Evolutionary conservation across 1,284 basidiomycete genomes (phyloP), one percentile per base, ranked within the genome.

Genomic region (Moesziomyces globuligerus): DNA sequence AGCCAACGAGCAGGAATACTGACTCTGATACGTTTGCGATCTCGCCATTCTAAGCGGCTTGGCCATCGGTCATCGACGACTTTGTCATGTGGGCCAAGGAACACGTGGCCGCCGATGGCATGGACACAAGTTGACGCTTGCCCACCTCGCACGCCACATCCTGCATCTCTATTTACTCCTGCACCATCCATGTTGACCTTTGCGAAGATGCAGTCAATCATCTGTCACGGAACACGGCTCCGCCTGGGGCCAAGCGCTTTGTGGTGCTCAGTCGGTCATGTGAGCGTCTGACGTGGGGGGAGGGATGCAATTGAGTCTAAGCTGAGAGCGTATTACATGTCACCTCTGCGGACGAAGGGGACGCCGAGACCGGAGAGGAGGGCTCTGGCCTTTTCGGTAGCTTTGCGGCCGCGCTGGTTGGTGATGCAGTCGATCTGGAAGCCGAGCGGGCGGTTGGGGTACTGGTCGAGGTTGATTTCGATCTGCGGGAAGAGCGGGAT

Each of bases 21-120:
- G n/a, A n/a, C n/a, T n/a, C n/a, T 21, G 26, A 17, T 32, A 3
- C 25, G 7, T 36, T 26, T 51, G 20, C 15, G 20, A 7, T n/a
- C 18, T 48, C 41, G 24, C 44, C 29, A 18, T 46, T 23, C 17
- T n/a, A 78, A 92, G 92, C 87, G 54, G 90, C 92, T 1, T 94
- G 92, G 92, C 92, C 92, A 3, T 92, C 91, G 37, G 87, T 90
- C 32, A 91, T 94, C 71, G 92, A 94, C 79, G 91, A 92, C 69
- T 93, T 93, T 78, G 91, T 92, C 6, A 34, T 66, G 23, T 81
- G 78, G 78, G 80, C 73, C n/a, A 62, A 60, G 43, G 62, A 68
- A 15, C 45, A 72, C 25, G 23, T 59, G 39, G 17, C 32, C 24
- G 46, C 47, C n/a, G 74, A 75, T 23, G 59, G 67, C 17, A 78